Conservation (phyloP, 768 basidiomycete genomes). For the Podaxis sp. region DNA sequence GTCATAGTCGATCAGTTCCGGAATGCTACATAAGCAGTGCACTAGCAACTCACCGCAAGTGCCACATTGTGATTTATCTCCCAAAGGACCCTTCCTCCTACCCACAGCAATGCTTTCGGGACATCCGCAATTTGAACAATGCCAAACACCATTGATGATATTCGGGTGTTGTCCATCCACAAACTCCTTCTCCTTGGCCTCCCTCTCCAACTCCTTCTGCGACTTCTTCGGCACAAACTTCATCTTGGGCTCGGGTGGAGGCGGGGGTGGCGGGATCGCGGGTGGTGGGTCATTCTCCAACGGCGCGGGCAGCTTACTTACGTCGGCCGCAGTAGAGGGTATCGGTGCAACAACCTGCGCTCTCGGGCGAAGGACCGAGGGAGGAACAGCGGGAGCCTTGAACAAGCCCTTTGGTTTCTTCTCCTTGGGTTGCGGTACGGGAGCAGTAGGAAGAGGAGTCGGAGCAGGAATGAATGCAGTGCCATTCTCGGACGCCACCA, state of each 20-base stretch:
- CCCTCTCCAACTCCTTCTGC: conserved; percentile 70
- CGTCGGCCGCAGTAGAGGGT: conserved; percentile 58
- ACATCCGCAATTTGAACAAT: conserved; percentile 92
- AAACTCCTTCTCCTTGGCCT: conserved; percentile 81
- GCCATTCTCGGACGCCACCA: conserved; percentile 91
- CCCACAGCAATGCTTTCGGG: conserved; percentile 85
- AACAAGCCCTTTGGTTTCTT: conserved; percentile 69
- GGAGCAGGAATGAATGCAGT: conserved; percentile 43
- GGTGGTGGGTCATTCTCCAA: conserved; percentile 59
- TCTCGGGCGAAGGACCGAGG: conserved; percentile 52
- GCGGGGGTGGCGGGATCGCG: conserved; percentile 20
- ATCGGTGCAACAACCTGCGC: conserved; percentile 58
- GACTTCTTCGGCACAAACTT: conserved; percentile 54
- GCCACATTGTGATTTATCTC: conserved; percentile 88
- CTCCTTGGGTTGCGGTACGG: conserved; percentile 42
- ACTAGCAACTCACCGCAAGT: conserved; percentile 70
- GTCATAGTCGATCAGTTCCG: conserved; percentile 10
- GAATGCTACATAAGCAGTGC: conserved; percentile 3
- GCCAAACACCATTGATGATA: conserved; percentile 84
- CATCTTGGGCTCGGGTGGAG: conserved; percentile 42
- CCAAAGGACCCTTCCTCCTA: conserved; percentile 83
- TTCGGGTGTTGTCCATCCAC: conserved; percentile 81
- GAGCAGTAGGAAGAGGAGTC: conserved; percentile 15
- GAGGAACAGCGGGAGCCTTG: conserved; percentile 62
- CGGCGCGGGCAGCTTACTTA: conserved; percentile 47